A percentile compares a stretch with the other conserved stretches of the same genome.
Conservation (phyloP, 805 yeast genomes). For the Candida chilensis region DNA sequence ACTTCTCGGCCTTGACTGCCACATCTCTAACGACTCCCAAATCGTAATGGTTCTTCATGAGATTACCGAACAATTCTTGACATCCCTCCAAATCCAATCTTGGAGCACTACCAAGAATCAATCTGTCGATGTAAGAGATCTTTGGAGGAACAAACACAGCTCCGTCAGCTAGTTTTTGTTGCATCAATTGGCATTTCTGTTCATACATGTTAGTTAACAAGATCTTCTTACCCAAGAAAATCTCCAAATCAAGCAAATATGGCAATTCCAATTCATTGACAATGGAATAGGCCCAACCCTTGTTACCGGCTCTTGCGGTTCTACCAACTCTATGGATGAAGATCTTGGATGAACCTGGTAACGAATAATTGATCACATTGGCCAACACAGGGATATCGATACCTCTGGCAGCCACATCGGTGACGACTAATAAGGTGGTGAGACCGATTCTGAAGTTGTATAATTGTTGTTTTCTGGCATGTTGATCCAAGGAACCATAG, state of each 20-base stretch:
- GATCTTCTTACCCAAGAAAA: conserved; percentile 81
- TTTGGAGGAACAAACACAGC: conserved; percentile 42
- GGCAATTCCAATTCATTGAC: conserved; percentile 83
- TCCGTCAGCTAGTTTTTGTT: conserved; percentile 27
- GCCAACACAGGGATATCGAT: conserved; percentile 96
- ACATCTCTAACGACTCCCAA: conserved; percentile 56
- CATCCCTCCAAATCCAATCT: conserved; percentile 58
- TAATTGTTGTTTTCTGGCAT: conserved; percentile 85
- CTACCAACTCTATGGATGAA: conserved; percentile 97
- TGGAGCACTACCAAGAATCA: conserved; percentile 81
- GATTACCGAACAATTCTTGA: conserved; percentile 61
- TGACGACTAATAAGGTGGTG: conserved; percentile 83
- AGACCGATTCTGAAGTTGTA: conserved; percentile 79
- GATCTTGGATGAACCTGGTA: conserved; percentile 88
- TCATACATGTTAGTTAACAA: conserved; percentile 63
- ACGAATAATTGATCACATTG: conserved; percentile 83
- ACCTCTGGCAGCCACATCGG: conserved; percentile 99
- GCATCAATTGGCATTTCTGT: conserved; percentile 43
- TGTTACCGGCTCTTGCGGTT: conserved; percentile 98
- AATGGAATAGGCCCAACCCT: conserved; percentile 95
- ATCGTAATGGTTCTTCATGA: conserved; percentile 61
- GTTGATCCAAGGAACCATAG: conserved; percentile 92
- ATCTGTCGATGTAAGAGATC: conserved; percentile 60
- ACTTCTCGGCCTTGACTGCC: conserved; percentile 78
- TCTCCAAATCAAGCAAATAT: conserved; percentile 80